A percentile compares a stretch with the other conserved stretches of the same genome.
Evolutionary conservation across 768 basidiomycete genomes (phyloP).

Genomic region (Phlegmacium glaucopus): DNA sequence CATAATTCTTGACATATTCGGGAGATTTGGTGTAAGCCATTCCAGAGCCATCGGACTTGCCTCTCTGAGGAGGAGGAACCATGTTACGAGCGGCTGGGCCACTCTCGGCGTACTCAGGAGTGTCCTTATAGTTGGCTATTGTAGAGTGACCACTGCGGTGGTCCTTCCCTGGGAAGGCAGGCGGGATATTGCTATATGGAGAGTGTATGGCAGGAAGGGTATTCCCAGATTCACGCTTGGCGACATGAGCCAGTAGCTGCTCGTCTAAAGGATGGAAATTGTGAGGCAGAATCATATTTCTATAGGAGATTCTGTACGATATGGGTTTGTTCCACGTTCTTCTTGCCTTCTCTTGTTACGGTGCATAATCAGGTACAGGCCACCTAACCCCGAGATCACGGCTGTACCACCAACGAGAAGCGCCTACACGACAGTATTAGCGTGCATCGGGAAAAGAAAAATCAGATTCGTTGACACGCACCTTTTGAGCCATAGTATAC

Average conservation of each 20-base stretch:
- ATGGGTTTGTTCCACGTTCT: constrained; percentile 23
- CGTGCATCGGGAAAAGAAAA: neutral
- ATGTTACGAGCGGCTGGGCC: constrained; percentile 15
- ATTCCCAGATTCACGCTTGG: constrained; percentile 10
- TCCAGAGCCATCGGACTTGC: constrained; percentile 18
- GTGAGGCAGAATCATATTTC: neutral
- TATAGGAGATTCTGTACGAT: constrained; percentile 19
- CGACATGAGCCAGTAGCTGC: constrained; percentile 25
- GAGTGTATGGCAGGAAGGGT: constrained; percentile 8
- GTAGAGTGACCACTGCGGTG: constrained; percentile 26
- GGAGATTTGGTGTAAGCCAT: constrained; percentile 31
- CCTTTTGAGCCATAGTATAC: too few relatives aligned
- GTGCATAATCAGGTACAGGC: constrained; percentile 27
- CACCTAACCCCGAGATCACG: constrained; percentile 23
- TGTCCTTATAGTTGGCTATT: constrained; percentile 19
- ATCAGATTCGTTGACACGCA: neutral
- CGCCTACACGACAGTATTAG: constrained; percentile 14
- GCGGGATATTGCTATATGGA: constrained; percentile 11
- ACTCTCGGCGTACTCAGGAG: constrained; percentile 13
- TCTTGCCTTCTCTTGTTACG: constrained; percentile 24
- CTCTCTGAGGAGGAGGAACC: constrained; percentile 30
- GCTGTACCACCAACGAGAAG: constrained; percentile 25
- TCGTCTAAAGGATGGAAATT: constrained; percentile 22
- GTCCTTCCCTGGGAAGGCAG: constrained; percentile 18
- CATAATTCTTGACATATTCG: constrained; percentile 30